Evolutionary conservation across 2,329 filamentous ascomycete genomes (phyloP).

Genomic region (Alternaria conjuncta): DNA sequence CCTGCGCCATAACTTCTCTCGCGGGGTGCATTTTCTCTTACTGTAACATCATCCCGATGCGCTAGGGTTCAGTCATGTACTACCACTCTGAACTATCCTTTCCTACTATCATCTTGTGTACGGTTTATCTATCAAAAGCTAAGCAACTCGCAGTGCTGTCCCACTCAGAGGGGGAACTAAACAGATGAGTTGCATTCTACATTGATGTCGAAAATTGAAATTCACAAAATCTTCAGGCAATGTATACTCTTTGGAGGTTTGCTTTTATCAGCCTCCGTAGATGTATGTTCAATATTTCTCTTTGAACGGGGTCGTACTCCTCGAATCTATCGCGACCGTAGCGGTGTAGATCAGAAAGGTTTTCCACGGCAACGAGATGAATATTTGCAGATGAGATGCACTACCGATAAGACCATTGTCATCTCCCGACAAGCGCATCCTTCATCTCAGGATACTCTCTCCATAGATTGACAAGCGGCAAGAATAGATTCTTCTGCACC

Average conservation of each 20-base stretch:
- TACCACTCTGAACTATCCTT: neutral
- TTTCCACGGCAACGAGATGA: neutral
- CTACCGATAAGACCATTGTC: neutral
- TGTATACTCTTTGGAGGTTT: neutral
- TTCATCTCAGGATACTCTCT: constrained; percentile 39
- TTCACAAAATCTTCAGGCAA: neutral
- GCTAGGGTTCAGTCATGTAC: neutral
- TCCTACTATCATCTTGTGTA: neutral
- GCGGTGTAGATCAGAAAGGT: neutral
- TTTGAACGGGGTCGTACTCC: neutral
- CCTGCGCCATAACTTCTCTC: neutral
- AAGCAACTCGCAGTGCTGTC: neutral
- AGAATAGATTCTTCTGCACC: constrained; percentile 50
- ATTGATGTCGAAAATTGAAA: neutral
- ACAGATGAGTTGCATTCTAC: neutral
- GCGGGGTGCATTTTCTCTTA: neutral
- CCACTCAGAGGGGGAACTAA: neutral
- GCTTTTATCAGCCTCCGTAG: neutral
- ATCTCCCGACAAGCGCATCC: constrained; percentile 20
- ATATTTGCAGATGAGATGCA: neutral
- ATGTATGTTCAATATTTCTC: neutral
- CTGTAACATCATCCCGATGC: neutral
- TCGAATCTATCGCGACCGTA: neutral
- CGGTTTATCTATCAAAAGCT: neutral
- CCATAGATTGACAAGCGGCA: constrained; percentile 57